Conservation (phyloP, 2,329 filamentous ascomycete species). For the Stachybotrys echinatus region DNA sequence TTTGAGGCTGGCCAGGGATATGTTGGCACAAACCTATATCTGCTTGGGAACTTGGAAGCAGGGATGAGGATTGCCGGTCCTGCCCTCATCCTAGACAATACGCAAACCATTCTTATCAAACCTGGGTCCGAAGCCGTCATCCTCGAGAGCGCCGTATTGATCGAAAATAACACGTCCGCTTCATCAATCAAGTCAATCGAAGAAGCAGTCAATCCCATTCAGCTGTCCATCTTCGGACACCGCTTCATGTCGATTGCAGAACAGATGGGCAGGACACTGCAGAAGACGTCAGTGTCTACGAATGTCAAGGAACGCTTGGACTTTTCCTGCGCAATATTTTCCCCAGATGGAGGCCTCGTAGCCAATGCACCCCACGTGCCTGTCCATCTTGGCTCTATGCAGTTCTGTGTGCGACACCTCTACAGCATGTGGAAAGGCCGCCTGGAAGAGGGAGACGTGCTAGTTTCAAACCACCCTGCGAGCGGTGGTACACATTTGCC, state of each 20-base stretch:
- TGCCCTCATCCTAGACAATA: slow-evolving; percentile 58
- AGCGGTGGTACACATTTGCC: slow-evolving; percentile 33
- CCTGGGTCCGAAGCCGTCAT: slow-evolving; percentile 8
- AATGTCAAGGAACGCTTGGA: slow-evolving; percentile 80
- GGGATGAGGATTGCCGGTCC: slow-evolving; percentile 20
- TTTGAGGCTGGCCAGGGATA: slow-evolving; percentile 10
- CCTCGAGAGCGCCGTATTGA: slow-evolving; percentile 28
- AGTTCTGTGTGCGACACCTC: slow-evolving; percentile 63
- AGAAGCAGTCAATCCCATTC: slow-evolving; percentile 53
- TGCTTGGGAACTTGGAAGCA: slow-evolving; percentile 12
- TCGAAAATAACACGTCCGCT: slow-evolving; percentile 10
- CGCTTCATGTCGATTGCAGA: slow-evolving; percentile 82
- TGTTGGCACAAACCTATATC: slow-evolving; percentile 18
- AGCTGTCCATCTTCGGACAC: slow-evolving; percentile 72
- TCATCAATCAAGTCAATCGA: neutral
- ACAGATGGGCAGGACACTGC: slow-evolving; percentile 75
- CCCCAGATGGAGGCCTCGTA: slow-evolving; percentile 66
- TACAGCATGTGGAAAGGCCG: slow-evolving; percentile 12
- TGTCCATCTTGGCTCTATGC: slow-evolving; percentile 73
- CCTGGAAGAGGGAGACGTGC: slow-evolving; percentile 27
- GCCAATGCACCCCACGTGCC: slow-evolving; percentile 73
- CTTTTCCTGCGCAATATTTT: slow-evolving; percentile 77
- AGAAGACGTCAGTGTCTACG: slow-evolving; percentile 72
- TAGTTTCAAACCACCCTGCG: slow-evolving; percentile 27
- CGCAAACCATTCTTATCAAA: slow-evolving; percentile 65